Evolutionary conservation across 73 alveolate genomes (phyloP).

Genomic region (Stentor roeselii): DNA sequence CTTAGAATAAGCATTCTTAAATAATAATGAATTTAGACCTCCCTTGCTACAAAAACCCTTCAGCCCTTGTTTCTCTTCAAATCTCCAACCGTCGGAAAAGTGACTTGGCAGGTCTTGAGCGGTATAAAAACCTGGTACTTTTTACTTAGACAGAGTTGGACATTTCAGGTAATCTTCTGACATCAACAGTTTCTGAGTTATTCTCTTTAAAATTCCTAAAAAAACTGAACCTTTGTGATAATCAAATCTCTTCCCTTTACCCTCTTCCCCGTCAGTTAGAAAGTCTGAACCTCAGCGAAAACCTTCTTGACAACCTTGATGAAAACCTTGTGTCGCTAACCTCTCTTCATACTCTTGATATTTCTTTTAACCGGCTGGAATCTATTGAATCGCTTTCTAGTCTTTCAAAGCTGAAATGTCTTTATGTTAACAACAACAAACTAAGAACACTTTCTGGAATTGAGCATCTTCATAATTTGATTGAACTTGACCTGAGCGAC

Average conservation of each 20-base stretch:
- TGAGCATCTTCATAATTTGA: not conserved
- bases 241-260: not conserved
- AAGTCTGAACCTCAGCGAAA: not conserved
- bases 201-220: not conserved
- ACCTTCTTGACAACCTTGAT: not conserved
- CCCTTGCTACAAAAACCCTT: not conserved
- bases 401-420: not conserved
- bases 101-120: not conserved
- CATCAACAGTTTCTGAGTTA: not conserved
- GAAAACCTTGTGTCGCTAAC: not conserved
- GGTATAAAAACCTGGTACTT: constrained; percentile 7
- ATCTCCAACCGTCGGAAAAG: not conserved
- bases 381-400: not conserved
- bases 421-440: not conserved
- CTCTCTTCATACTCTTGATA: constrained; percentile 19
- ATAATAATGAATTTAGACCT: too few relatives aligned
- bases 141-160: constrained; percentile 6
- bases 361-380: not conserved
- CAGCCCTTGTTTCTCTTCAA: constrained; percentile 9
- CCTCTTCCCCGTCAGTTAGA: constrained; percentile 7
- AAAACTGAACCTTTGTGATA: constrained; percentile 16
- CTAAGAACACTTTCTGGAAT: not conserved
- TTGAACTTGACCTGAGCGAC: not conserved
- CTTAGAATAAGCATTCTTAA: not conserved
- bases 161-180: constrained; percentile 16